These are phyloP conservation scores for Thermothelomyces thermophilus DNA, from an alignment of 2,329 filamentous ascomycete genomes.

Conservation along the genomic window DNA sequence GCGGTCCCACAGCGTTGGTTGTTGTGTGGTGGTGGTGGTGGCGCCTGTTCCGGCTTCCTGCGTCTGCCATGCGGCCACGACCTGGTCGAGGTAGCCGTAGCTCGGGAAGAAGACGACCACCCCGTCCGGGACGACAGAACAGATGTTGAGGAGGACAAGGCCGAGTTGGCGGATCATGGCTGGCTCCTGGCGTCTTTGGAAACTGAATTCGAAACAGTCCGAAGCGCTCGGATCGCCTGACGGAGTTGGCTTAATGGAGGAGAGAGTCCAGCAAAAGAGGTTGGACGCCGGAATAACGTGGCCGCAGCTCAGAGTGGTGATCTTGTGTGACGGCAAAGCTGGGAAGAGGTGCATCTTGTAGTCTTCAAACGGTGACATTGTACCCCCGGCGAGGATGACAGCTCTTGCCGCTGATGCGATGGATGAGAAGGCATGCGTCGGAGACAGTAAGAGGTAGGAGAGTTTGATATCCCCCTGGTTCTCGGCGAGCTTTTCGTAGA, in stretches of 20 bases:
- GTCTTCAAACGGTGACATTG: conserved; percentile 95
- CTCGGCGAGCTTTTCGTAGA: conserved; percentile 46
- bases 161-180: conserved; percentile 70
- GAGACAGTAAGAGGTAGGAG: conserved; percentile 84
- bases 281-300: conserved; percentile 85
- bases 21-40: conserved; percentile 19
- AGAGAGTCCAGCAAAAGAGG: conserved; percentile 70
- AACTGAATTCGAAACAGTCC: conserved; percentile 77
- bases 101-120: conserved; percentile 94
- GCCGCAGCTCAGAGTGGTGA: conserved; percentile 82
- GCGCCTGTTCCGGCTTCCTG: conserved; percentile 24
- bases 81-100: conserved; percentile 80
- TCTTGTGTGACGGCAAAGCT: conserved; percentile 53
- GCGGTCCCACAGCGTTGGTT: conserved; percentile 49
- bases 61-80: conserved; percentile 56
- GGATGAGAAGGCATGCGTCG: conserved; percentile 83
- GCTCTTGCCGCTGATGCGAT: conserved; percentile 79
- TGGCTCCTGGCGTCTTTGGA: conserved; percentile 63
- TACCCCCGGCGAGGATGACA: conserved; percentile 87
- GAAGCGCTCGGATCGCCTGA: conserved; percentile 24
- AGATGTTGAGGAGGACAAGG: conserved; percentile 62
- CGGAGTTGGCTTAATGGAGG: conserved; percentile 33
- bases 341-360: conserved; percentile 84
- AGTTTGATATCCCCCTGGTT: conserved; percentile 49
- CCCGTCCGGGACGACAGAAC: conserved; percentile 72